Base-by-base conservation (phyloP, 345 rosid genomes). In the Populus davidiana region DNA sequence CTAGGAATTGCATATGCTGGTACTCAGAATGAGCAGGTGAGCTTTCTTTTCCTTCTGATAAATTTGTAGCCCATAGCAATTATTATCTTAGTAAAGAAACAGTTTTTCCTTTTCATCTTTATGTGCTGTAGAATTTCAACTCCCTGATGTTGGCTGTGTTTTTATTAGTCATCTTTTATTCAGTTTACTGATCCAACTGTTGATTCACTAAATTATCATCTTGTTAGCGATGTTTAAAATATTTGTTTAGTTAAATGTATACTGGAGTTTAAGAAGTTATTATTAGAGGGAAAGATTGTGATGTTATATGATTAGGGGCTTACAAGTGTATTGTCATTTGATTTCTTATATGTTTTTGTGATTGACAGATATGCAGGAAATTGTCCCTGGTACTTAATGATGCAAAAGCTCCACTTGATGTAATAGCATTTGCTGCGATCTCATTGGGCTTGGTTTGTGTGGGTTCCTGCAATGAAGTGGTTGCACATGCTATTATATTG, bases 391-490 rank as follows among this genome's bases (percentile, higher is more conserved):
- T 92, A 52, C 96, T 94, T 31, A 90, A 73, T 78, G 97, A 94
- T 65, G 89, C 90, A 20, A 91, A 88, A 78, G 82, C 88, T 12
- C 86, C 98, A 14, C 97, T 89, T 41, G 99, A 96, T 71, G 97
- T 94, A 68, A 84, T 90, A 73, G 94, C 98, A 54, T 96, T 96
- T 75, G 87, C 95, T 73, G 94, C 94, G 52, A 90, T 96, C 80
- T 87, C 95, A 47, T 88, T 96, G 89, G 99, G 99, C 29, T 88
- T 96, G 87, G 79, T 94, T 81, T 94, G 85, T 56, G 97, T 96
- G 76, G 95, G 97, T 66, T 96, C 99, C 38, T 96, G 98, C 85
- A 94, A 96, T 65, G 98, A 92, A 86, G 97, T 91, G 77, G 97
- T 96, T 65, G 97, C 98, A 18, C 94, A 96, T 70, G 93, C 95